Evolutionary conservation across 768 basidiomycete species (phyloP), one percentile per base, ranked within the genome.

Genomic region (Galerina marginata): DNA sequence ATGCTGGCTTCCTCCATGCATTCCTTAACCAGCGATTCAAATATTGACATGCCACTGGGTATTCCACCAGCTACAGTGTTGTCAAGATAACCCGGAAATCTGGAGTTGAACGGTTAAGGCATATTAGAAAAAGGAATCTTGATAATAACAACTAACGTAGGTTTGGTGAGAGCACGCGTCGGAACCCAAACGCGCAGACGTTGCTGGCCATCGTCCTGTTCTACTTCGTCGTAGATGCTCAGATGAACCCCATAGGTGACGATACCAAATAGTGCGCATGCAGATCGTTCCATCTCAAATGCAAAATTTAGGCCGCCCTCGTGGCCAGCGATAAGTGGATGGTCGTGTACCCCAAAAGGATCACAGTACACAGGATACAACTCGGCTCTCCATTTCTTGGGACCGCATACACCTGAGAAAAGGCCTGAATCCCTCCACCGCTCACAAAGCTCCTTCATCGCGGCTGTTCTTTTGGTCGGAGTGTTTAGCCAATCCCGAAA

Each of bases 31-130:
- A 98, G 77, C 2, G 87, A 83, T 49, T 95, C 90, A 49, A 92
- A 85, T 3, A 84, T 74, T 0, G 82, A 69, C 77, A 90, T 87
- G 1, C 95, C 93, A 16, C 89, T 86, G 0, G 94, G 87, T 36
- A 96, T 95, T 2, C 96, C 96, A 0, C 96, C 96, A 3, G 95
- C 95, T 3, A 92, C 92, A 38, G 85, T 89, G 72, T 99, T 98
- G 69, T 99, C 96, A 15, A 97, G 81, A 65, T 82, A 86, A 2
- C 92, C 89, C 5, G 95, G 94, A 83, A 88, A 97, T 36, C 91
- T 91, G 63, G 40, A 25, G 37, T 25, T n/a, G 4, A 40, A 43
- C 37, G 16, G 44, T 50, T n/a, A 55, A 48, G 44, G 6, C 25
- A 38, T 16, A 48, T 50, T 9, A 23, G 26, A 25, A 36, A 58